Percentiles rank a stretch among this genome's conserved stretches.
Evolutionary conservation across 1,139 yeast species (phyloP).

Genomic region (Pichia sp.): DNA sequence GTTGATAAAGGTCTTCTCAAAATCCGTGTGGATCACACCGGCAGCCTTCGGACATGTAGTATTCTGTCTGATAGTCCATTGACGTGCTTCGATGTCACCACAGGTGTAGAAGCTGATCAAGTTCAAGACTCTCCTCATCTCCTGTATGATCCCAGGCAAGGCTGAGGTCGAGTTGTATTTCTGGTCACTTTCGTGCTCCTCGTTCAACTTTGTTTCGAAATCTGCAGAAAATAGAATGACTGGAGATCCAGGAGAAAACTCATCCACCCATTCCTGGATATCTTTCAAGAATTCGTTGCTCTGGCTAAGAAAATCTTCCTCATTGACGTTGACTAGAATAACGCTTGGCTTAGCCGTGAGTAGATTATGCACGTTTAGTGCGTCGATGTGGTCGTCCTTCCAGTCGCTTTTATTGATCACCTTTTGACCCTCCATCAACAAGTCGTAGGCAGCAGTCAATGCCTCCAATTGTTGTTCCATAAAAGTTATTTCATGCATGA

Average conservation of each 20-base stretch:
- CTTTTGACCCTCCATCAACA: slow-evolving; percentile 56
- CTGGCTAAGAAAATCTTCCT: slow-evolving; percentile 91
- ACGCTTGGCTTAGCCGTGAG: slow-evolving; percentile 96
- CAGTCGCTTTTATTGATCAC: slow-evolving; percentile 44
- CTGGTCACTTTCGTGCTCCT: slow-evolving; percentile 86
- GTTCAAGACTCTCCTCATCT: slow-evolving; percentile 80
- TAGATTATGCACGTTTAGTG: slow-evolving; percentile 57
- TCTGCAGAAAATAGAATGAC: slow-evolving; percentile 92
- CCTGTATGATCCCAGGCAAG: slow-evolving; percentile 78
- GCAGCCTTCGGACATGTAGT: slow-evolving; percentile 88
- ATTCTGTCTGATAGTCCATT: slow-evolving; percentile 82
- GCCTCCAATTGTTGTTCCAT: slow-evolving; percentile 43
- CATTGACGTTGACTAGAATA: slow-evolving; percentile 89
- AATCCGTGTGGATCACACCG: slow-evolving; percentile 78
- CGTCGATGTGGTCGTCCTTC: slow-evolving; percentile 52
- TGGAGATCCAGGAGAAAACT: slow-evolving; percentile 87
- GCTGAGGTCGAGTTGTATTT: slow-evolving; percentile 79
- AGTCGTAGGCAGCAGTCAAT: slow-evolving; percentile 43
- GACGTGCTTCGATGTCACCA: slow-evolving; percentile 81
- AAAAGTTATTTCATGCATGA: slow-evolving; percentile 32
- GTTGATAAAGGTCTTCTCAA: slow-evolving; percentile 70
- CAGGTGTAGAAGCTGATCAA: slow-evolving; percentile 80
- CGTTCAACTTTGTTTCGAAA: slow-evolving; percentile 90
- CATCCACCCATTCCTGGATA: slow-evolving; percentile 97
- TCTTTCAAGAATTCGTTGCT: slow-evolving; percentile 89